Percentiles rank a stretch among this genome's conserved stretches.
These are phyloP conservation scores for Podaxis sp. DNA, from an alignment of 768 basidiomycete species.

Conservation along the genomic window DNA sequence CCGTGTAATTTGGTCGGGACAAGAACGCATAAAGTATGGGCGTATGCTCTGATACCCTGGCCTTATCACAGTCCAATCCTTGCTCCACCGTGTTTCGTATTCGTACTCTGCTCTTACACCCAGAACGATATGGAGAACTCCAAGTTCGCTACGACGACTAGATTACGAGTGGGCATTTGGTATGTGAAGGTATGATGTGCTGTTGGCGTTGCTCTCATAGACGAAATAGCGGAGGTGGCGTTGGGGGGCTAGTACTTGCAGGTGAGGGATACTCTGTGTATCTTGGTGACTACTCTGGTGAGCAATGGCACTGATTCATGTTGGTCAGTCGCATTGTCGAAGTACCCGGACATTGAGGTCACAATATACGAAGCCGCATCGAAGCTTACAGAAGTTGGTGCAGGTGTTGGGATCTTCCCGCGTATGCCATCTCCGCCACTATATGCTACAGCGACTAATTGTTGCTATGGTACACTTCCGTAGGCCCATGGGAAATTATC, in stretches of 20 bases:
- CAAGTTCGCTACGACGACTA: conserved; percentile 26
- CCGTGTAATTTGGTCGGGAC: conserved; percentile 37
- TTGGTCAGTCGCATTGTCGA: conserved; percentile 40
- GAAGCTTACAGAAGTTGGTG: conserved; percentile 55
- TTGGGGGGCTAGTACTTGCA: conserved; percentile 48
- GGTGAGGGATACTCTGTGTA: conserved; percentile 22
- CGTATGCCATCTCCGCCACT: conserved; percentile 29
- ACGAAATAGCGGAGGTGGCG: conserved; percentile 47
- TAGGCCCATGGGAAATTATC: conserved; percentile 52
- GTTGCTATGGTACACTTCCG: conserved; percentile 10
- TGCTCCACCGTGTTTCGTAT: background rate
- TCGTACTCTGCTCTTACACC: conserved; percentile 11
- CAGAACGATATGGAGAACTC: conserved; percentile 2
- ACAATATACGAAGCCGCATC: conserved; percentile 55
- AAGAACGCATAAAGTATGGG: conserved; percentile 36
- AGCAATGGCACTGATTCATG: conserved; percentile 15
- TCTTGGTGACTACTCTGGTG: background rate
- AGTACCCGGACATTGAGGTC: conserved; percentile 54
- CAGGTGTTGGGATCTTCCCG: conserved; percentile 57
- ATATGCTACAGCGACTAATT: conserved; percentile 9
- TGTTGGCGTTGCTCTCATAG: conserved; percentile 19
- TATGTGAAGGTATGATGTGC: conserved; percentile 27
- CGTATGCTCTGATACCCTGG: conserved; percentile 23
- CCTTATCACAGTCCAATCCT: conserved; percentile 15
- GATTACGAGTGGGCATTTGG: conserved; percentile 57